A percentile compares a stretch with the other conserved stretches of the same genome.
Evolutionary conservation across 345 rosid genomes (phyloP).

Genomic region (Excoecaria agallocha): DNA sequence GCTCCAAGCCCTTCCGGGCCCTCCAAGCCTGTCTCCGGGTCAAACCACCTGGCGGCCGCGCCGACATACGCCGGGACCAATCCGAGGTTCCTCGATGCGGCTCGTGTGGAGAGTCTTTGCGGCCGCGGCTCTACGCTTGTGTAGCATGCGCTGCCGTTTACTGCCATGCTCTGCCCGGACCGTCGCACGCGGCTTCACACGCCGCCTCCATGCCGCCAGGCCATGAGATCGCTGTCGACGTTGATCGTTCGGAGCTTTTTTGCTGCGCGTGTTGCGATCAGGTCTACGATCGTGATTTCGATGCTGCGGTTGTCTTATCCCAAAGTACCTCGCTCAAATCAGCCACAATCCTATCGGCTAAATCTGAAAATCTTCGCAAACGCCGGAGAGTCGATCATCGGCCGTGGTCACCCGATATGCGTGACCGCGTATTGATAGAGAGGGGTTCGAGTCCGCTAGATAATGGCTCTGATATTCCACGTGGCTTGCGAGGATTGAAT

Average conservation of each 20-base stretch:
- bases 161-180: slow-evolving; percentile 47
- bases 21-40: slow-evolving; percentile 57
- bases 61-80: slow-evolving; percentile 48
- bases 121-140: slow-evolving; percentile 57
- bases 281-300: slow-evolving; percentile 86
- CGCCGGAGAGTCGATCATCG: slow-evolving; percentile 67
- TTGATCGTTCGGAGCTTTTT: slow-evolving; percentile 86
- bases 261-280: slow-evolving; percentile 77
- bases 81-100: slow-evolving; percentile 54
- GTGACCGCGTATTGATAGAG: slow-evolving; percentile 48
- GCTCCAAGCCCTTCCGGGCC: slow-evolving; percentile 50
- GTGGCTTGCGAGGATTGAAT: slow-evolving; percentile 83
- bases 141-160: slow-evolving; percentile 65
- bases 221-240: slow-evolving; percentile 68
- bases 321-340: slow-evolving; percentile 41
- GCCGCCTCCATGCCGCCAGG: slow-evolving; percentile 47
- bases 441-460: slow-evolving; percentile 38
- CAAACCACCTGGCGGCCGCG: slow-evolving; percentile 55
- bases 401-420: slow-evolving; percentile 47
- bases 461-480: slow-evolving; percentile 33
- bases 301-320: slow-evolving; percentile 54
- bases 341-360: slow-evolving; percentile 11
- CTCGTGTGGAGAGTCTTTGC: slow-evolving; percentile 36
- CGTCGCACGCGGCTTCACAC: slow-evolving; percentile 64
- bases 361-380: slow-evolving; percentile 43